Evolutionary conservation across 257 asterid genomes (phyloP), one percentile per base, ranked within the genome.

Genomic region (Sherardia arvensis): DNA sequence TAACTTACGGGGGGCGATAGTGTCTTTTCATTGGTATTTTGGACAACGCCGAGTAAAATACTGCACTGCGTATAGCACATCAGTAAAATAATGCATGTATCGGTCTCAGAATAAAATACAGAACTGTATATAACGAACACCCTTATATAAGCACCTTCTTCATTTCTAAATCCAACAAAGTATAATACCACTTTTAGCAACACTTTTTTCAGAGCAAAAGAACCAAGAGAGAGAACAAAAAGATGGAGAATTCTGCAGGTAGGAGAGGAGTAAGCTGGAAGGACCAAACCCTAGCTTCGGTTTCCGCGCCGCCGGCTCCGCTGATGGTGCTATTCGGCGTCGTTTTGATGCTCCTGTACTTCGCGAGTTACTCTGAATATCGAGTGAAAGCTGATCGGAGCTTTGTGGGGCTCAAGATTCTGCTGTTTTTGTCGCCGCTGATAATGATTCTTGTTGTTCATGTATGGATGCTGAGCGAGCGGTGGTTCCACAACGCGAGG

Each of bases 251-350:
- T 11, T 80, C 78, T 82, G 66, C 80, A 67, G 87, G 69, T 67
- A 74, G 83, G 53, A 79, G 86, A 61, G 85, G 83, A 8, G 51
- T 78, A 12, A 83, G 91, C 79, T 87, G 97, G 94, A 83, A 69
- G 34, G 91, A 83, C 27, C 85, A 69, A 65, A 72, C 91, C 59
- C 68, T 85, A 0, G 86, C 78, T 10, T 86, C 95, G 25, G 4
- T 74, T 8, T 72, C 95, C 20, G 61, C 84, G 21, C 94, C 97
- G 7, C 97, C 97, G 18, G 25, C 76, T 69, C 85, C 84, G 20
- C 36, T 90, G 60, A 29, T 89, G 43, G 81, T 84, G 67, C 72
- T 88, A 4, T 80, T 80, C 27, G 84, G 83, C 26, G 65, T 84
- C 11, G 84, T 87, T 8, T 23, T 80, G 9, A 48, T 77, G 72